Percentiles rank a stretch among this genome's conserved stretches.
phyloP scores from a whole-genome alignment of 768 basidiomycete genomes.

The Filobasidium wieringae region DNA sequence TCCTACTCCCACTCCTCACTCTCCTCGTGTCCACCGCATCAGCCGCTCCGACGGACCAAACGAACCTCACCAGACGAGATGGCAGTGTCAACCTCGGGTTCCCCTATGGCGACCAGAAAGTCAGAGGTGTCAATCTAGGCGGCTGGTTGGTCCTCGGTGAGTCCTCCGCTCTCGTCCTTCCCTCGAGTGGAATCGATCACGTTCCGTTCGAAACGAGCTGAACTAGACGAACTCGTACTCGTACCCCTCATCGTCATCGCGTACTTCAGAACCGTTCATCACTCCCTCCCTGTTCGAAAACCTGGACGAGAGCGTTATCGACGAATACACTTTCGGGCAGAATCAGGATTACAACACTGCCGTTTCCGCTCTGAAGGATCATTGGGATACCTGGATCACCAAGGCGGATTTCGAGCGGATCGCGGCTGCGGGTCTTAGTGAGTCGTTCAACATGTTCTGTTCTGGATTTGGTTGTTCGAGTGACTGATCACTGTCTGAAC shows the following conservation, averaged over 20 bases:
- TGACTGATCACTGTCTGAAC: not conserved
- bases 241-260: constrained; percentile 18
- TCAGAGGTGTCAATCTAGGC: constrained; percentile 21
- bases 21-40: not conserved
- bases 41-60: not conserved
- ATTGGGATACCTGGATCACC: constrained; percentile 37
- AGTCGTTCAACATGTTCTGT: constrained; percentile 4
- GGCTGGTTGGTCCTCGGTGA: constrained; percentile 16
- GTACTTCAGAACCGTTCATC: constrained; percentile 34
- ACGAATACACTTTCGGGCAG: constrained; percentile 36
- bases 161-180: not conserved
- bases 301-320: constrained; percentile 33
- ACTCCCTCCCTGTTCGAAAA: constrained; percentile 35
- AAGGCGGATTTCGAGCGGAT: constrained; percentile 39
- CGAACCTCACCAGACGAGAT: not conserved
- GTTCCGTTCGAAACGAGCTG: not conserved
- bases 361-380: not conserved
- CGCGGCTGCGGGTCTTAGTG: constrained; percentile 24
- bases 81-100: constrained; percentile 26
- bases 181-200: not conserved
- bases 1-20: not conserved
- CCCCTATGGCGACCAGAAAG: constrained; percentile 30
- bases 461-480: not conserved
- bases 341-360: constrained; percentile 23
- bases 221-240: not conserved